Conservation (phyloP, 2,329 filamentous ascomycete genomes). For the Verticillium nubilum region DNA sequence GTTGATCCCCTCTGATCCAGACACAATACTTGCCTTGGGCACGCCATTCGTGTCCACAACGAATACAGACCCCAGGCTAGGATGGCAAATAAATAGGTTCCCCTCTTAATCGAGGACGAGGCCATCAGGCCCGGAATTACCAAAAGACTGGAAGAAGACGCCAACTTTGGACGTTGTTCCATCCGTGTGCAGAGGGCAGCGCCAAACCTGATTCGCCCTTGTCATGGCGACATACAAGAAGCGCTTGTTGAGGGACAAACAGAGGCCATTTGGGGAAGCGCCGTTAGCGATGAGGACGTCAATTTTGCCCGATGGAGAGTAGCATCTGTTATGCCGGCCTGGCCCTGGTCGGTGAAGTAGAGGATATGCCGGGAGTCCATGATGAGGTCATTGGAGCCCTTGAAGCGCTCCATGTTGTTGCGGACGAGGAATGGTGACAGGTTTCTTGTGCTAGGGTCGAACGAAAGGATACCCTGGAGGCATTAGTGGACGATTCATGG, state of each 20-base stretch:
- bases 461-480: slow-evolving; percentile 27
- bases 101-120: slow-evolving; percentile 32
- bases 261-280: slow-evolving; percentile 31
- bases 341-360: slow-evolving; percentile 39
- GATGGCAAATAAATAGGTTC: slow-evolving; percentile 27
- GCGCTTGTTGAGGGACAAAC: slow-evolving; percentile 29
- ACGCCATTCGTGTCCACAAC: slow-evolving; percentile 29
- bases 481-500: neutral
- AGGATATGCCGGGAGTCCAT: slow-evolving; percentile 28
- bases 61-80: slow-evolving; percentile 28
- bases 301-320: slow-evolving; percentile 27
- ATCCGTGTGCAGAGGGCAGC: slow-evolving; percentile 29
- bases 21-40: slow-evolving; percentile 29
- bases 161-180: slow-evolving; percentile 31
- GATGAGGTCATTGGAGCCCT: slow-evolving; percentile 35
- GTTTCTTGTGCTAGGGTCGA: slow-evolving; percentile 21
- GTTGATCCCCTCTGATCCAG: slow-evolving; percentile 24
- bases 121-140: slow-evolving; percentile 31
- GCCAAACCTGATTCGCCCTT: slow-evolving; percentile 33
- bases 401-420: slow-evolving; percentile 35
- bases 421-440: slow-evolving; percentile 24
- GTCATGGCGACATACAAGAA: slow-evolving; percentile 35
- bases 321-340: slow-evolving; percentile 35
- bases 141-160: slow-evolving; percentile 34
- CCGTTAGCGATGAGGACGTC: slow-evolving; percentile 32